Evolutionary conservation across 352 stramenopile species (phyloP), one percentile per base, ranked within the genome.

Genomic region (Phytopythium aichiense): DNA sequence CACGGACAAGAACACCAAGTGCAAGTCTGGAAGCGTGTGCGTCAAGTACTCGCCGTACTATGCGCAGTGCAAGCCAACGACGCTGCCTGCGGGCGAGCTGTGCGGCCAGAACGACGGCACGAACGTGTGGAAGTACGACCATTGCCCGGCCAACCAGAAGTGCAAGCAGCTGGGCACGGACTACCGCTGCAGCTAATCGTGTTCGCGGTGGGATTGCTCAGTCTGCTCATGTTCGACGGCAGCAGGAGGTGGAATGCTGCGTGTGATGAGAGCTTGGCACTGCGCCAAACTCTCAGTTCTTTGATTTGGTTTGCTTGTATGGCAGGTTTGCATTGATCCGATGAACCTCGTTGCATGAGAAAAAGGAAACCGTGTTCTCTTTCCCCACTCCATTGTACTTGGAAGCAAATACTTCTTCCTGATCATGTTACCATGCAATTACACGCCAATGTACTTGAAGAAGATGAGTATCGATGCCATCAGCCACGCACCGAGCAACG

Each of bases 381-480:
- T 15, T 8, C 8, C 28, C 20, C 7, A 25, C 20, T 25, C 42
- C 1, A 23, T 23, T 13, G 42, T 48, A 7, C 6, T 11, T 48
- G 2, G 12, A 1, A 7, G 12, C 1, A 40, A 40, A 40, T 40
- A 40, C 12, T 45, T 45, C 38, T 45, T 45, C 12, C 7, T 20
- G 38, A 45, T 45, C 16, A 45, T 45, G 13, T 45, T 20, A 13
- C 4, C 15, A 8, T 22, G 13, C 38, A 4, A 23, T 66, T 76
- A 88, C n/a, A 76, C 75, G 42, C 74, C 79, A 7, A 76, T 74
- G 58, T 84, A 89, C 8, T 65, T 74, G 59, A 98, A 97, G 46
- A 97, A 64, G 5, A 95, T 90, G 51, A 98, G 72, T 45, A 84
- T 96, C 7, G 87, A 55, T n/a, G 93, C 84, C 71, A 98, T 98